phyloP scores from a whole-genome alignment of 2,329 filamentous ascomycete genomes.

The Sporothrix mexicana region DNA sequence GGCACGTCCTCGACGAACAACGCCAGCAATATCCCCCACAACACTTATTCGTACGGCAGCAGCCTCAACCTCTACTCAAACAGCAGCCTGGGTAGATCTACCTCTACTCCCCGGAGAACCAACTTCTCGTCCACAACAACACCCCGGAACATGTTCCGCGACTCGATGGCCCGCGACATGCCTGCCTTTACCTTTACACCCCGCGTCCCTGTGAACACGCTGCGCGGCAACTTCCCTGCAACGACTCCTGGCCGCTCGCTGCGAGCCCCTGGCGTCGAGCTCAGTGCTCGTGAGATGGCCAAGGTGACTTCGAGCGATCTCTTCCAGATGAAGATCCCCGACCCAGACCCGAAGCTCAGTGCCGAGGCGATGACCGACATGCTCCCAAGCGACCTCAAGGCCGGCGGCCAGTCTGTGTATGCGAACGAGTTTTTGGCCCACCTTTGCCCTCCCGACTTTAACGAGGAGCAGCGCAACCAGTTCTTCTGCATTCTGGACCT shows the following conservation, averaged over 20 bases:
- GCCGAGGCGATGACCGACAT: conserved; percentile 61
- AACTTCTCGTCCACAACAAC: conserved; percentile 44
- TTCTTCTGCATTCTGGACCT: conserved; percentile 69
- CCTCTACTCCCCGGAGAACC: conserved; percentile 39
- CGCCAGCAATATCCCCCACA: background rate
- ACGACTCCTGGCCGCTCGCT: conserved; percentile 53
- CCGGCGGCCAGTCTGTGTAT: conserved; percentile 61
- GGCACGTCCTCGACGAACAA: conserved; percentile 16
- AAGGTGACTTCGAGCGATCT: conserved; percentile 58
- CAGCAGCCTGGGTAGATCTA: conserved; percentile 25
- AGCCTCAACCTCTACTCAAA: conserved; percentile 20
- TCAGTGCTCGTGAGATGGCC: conserved; percentile 56
- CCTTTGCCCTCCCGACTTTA: conserved; percentile 62
- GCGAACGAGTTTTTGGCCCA: conserved; percentile 65
- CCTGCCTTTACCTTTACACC: conserved; percentile 52
- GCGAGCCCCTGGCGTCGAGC: conserved; percentile 55
- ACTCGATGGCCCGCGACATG: conserved; percentile 42
- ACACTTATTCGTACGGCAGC: conserved; percentile 11
- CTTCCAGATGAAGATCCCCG: conserved; percentile 64
- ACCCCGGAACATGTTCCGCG: conserved; percentile 46
- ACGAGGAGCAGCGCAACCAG: conserved; percentile 64
- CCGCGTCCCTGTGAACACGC: conserved; percentile 51
- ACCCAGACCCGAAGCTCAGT: conserved; percentile 61
- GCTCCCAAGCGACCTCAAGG: conserved; percentile 57
- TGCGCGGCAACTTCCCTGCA: conserved; percentile 56